Conservation (phyloP, 1,139 yeast species). For the Yamadazyma taylorii region DNA sequence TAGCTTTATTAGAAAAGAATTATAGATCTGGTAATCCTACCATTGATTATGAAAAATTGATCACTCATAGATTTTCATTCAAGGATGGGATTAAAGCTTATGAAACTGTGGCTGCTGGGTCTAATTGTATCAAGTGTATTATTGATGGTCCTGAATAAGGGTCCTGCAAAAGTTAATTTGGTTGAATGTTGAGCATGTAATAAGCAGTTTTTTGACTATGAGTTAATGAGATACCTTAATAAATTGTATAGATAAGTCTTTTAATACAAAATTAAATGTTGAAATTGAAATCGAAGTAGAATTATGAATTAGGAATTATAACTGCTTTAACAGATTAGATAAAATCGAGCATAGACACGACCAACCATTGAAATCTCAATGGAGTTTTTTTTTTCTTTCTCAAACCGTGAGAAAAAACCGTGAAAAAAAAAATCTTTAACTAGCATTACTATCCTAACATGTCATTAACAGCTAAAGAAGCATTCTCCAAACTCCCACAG, state of each 20-base stretch:
- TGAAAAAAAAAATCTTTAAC: neutral
- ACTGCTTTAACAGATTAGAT: neutral
- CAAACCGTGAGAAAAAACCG: no score
- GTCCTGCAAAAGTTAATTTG: no score
- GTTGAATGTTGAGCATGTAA: neutral
- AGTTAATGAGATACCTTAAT: neutral
- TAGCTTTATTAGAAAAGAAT: slow-evolving; percentile 58
- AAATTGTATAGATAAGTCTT: neutral
- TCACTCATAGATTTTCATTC: slow-evolving; percentile 76
- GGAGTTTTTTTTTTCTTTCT: no score
- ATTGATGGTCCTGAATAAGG: slow-evolving; percentile 42
- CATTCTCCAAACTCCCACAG: slow-evolving; percentile 64
- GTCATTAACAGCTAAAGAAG: slow-evolving; percentile 36
- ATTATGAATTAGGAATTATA: no score
- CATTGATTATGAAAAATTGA: slow-evolving; percentile 53
- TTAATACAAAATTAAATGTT: slow-evolving; percentile 2
- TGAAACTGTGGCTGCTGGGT: slow-evolving; percentile 56
- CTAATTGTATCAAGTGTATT: slow-evolving; percentile 45
- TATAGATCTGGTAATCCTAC: slow-evolving; percentile 65
- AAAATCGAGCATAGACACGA: no score
- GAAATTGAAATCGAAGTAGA: no score
- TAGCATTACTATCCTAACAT: slow-evolving; percentile 12
- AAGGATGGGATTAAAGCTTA: slow-evolving; percentile 81
- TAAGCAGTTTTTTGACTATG: neutral
- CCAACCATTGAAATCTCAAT: no score